Percentiles rank a stretch among this genome's conserved stretches.
Conservation (phyloP, 257 asterid species). For the Thymus mandschuricus region DNA sequence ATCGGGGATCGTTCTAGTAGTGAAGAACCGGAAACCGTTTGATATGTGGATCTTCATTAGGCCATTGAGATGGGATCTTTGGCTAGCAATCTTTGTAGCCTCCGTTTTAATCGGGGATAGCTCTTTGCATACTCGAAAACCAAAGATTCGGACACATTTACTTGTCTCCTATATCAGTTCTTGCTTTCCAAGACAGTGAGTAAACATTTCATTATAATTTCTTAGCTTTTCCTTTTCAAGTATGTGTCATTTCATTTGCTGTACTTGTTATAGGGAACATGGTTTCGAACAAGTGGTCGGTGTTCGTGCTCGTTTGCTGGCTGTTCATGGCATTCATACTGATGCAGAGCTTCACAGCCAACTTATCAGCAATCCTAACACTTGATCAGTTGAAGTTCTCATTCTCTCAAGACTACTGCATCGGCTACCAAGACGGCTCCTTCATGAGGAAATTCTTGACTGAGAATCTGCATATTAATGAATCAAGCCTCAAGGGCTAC, state of each 20-base stretch:
- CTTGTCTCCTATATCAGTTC: slow-evolving; percentile 29
- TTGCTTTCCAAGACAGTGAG: slow-evolving; percentile 49
- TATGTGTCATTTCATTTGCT: neutral
- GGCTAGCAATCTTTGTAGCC: no score
- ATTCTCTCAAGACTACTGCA: slow-evolving; percentile 35
- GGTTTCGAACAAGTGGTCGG: slow-evolving; percentile 54
- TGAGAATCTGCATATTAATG: slow-evolving; percentile 30
- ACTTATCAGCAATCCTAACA: slow-evolving; percentile 27
- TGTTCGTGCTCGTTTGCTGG: slow-evolving; percentile 50
- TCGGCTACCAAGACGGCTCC: slow-evolving; percentile 55
- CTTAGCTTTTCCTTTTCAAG: neutral
- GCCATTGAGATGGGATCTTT: no score
- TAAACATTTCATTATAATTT: no score
- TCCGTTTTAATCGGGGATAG: neutral
- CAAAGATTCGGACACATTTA: neutral
- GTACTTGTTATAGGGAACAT: slow-evolving; percentile 43
- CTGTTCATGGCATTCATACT: slow-evolving; percentile 49
- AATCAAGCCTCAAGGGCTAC: slow-evolving; percentile 39
- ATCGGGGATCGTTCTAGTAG: slow-evolving; percentile 51
- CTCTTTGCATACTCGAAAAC: slow-evolving; percentile 44
- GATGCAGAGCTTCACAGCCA: slow-evolving; percentile 17
- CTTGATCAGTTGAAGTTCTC: slow-evolving; percentile 44
- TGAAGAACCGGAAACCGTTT: slow-evolving; percentile 37
- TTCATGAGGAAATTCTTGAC: slow-evolving; percentile 42
- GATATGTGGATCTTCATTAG: no score